Percentiles rank a stretch among this genome's conserved stretches.
These are phyloP conservation scores for Curvularia sp. DNA, from an alignment of 2,329 filamentous ascomycete genomes.

Conservation along the genomic window DNA sequence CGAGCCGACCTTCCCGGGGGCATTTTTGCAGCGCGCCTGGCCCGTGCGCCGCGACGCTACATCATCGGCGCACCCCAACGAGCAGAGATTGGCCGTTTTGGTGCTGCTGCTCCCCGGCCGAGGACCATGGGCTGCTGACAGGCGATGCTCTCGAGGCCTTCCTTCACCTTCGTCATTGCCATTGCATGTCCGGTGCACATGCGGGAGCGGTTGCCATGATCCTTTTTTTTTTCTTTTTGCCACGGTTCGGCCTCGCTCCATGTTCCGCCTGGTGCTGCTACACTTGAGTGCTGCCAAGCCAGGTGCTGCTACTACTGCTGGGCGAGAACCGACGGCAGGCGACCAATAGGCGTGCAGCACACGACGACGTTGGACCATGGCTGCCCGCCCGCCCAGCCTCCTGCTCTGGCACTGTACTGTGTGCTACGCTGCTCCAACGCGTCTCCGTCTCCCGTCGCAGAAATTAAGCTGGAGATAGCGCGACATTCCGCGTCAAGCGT, in stretches of 20 bases:
- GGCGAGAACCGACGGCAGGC: too few species aligned
- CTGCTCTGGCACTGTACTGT: too few species aligned
- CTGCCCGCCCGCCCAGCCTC: too few species aligned
- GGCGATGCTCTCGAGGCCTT: not conserved
- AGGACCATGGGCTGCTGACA: slow-evolving; percentile 14
- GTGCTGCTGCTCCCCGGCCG: slow-evolving; percentile 19
- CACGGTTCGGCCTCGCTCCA: not conserved
- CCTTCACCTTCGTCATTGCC: not conserved
- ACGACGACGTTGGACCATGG: not conserved
- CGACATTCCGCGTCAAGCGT: slow-evolving; percentile 22
- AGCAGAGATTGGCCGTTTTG: slow-evolving; percentile 22
- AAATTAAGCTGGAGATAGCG: slow-evolving; percentile 37
- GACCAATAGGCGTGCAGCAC: too few species aligned
- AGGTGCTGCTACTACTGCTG: not conserved
- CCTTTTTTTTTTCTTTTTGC: not conserved
- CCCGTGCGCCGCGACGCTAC: slow-evolving; percentile 23
- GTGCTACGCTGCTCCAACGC: slow-evolving; percentile 12
- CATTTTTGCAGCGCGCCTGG: slow-evolving; percentile 21
- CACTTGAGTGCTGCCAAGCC: not conserved
- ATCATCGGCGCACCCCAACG: slow-evolving; percentile 19
- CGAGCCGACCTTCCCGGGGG: slow-evolving; percentile 26
- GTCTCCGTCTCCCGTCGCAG: slow-evolving; percentile 16
- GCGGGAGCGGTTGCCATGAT: not conserved
- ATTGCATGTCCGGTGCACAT: not conserved
- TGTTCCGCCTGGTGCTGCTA: not conserved